A percentile compares a stretch with the other conserved stretches of the same genome.
Evolutionary conservation across 768 basidiomycete genomes (phyloP).

Genomic region (Cystobasidium ongulense): DNA sequence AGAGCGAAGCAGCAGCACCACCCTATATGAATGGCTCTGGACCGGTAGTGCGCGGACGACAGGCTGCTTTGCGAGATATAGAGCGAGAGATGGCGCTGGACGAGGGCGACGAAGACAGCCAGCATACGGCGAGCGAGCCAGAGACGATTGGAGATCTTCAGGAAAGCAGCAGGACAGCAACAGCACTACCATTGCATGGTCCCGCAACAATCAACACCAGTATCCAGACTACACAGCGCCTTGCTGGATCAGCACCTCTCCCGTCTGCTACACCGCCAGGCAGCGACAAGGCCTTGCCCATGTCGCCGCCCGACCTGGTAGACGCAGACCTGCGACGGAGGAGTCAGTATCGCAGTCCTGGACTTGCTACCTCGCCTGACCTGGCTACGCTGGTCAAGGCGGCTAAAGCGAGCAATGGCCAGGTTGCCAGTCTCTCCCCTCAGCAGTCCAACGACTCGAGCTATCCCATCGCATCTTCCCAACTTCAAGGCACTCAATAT

Average conservation of each 20-base stretch:
- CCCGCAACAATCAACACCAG: not conserved
- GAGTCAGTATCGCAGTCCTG: conserved; percentile 1
- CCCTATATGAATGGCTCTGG: not conserved
- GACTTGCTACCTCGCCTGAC: conserved; percentile 1
- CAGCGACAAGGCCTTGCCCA: conserved; percentile 2
- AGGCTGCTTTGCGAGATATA: conserved; percentile 13
- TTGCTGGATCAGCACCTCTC: not conserved
- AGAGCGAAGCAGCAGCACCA: not conserved
- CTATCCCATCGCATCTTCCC: not conserved
- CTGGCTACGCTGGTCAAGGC: not conserved
- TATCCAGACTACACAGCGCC: not conserved
- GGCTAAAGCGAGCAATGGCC: not conserved
- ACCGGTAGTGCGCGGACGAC: not conserved
- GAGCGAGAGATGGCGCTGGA: conserved; percentile 10
- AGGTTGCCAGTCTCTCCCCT: not conserved
- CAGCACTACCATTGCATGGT: not conserved
- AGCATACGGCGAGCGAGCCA: not conserved
- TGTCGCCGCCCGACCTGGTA: conserved; percentile 1
- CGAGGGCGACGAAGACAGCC: conserved; percentile 3
- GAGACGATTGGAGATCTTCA: not conserved
- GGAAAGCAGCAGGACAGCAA: not conserved
- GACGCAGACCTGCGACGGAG: not conserved
- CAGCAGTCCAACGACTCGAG: not conserved
- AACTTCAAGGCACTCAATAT: not conserved
- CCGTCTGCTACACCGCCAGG: not conserved